Conservation (phyloP, 2,329 filamentous ascomycete genomes). For the Dactylonectria macrodidyma region DNA sequence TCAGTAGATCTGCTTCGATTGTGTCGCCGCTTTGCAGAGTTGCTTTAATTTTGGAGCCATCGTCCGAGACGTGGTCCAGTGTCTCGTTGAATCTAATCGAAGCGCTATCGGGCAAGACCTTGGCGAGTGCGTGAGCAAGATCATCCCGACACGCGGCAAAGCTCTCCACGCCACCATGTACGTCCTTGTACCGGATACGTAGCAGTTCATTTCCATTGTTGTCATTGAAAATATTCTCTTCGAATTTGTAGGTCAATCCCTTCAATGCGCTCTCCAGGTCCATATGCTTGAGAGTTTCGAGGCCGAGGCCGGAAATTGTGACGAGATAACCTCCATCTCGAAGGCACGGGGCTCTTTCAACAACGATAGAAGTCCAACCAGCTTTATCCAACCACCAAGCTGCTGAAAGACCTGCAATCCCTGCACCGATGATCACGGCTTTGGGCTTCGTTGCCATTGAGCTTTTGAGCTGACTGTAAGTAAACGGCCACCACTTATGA, state of each 20-base stretch:
- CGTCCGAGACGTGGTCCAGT: background rate
- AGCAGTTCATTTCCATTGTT: background rate
- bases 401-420: conserved; percentile 16
- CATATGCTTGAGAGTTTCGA: conserved; percentile 11
- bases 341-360: conserved; percentile 7
- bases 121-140: conserved; percentile 7
- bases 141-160: conserved; percentile 6
- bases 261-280: background rate
- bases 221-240: conserved; percentile 8
- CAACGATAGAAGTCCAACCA: conserved; percentile 9
- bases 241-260: background rate
- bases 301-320: background rate
- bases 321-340: conserved; percentile 14
- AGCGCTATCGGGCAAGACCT: background rate
- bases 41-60: conserved; percentile 10
- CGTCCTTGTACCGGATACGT: conserved; percentile 1
- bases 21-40: conserved; percentile 18
- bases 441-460: conserved; percentile 53
- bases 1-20: conserved; percentile 22
- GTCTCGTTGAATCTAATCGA: conserved; percentile 10
- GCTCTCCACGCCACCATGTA: conserved; percentile 3
- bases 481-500: too few species aligned
- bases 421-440: conserved; percentile 14
- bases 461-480: too few species aligned
- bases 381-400: conserved; percentile 21